A percentile compares a stretch with the other conserved stretches of the same genome.
phyloP scores from a whole-genome alignment of 176 grass and related monocot genomes.

The Phoenix dactylifera region DNA sequence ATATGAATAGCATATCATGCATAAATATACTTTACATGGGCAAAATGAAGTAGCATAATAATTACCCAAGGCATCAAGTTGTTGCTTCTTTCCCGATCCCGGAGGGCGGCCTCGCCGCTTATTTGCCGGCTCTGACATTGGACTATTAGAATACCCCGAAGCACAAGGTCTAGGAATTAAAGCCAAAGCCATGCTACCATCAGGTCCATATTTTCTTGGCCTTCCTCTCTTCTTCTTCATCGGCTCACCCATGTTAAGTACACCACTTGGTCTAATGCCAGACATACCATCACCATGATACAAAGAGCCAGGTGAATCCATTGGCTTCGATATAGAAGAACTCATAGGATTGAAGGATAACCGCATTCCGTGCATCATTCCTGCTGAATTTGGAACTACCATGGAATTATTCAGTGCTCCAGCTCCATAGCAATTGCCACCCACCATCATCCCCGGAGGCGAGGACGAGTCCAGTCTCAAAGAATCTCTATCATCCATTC shows the following conservation, averaged over 20 bases:
- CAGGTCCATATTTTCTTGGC: slow-evolving; percentile 94
- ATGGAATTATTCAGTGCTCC: neutral
- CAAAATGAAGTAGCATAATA: neutral
- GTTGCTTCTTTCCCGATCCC: slow-evolving; percentile 94
- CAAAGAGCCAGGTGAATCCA: neutral
- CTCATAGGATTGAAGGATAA: slow-evolving; percentile 9
- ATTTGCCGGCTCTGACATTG: slow-evolving; percentile 56
- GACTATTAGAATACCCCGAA: slow-evolving; percentile 54
- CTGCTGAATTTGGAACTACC: neutral
- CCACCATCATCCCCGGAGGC: slow-evolving; percentile 5
- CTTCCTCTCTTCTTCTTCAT: slow-evolving; percentile 91
- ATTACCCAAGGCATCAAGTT: slow-evolving; percentile 95
- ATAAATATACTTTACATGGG: neutral
- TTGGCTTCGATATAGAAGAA: neutral
- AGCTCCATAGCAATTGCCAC: slow-evolving; percentile 1
- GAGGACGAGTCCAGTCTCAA: slow-evolving; percentile 7
- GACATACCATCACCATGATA: slow-evolving; percentile 10
- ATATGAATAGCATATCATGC: neutral
- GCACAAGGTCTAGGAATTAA: slow-evolving; percentile 59
- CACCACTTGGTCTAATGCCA: slow-evolving; percentile 3
- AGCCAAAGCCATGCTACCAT: slow-evolving; percentile 74
- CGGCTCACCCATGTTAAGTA: slow-evolving; percentile 44
- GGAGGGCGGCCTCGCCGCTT: slow-evolving; percentile 85
- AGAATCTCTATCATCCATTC: slow-evolving; percentile 21
- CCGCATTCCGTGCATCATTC: slow-evolving; percentile 19